These are phyloP conservation scores for Thraustotheca clavata DNA, from an alignment of 352 stramenopile species.

Conservation along the genomic window DNA sequence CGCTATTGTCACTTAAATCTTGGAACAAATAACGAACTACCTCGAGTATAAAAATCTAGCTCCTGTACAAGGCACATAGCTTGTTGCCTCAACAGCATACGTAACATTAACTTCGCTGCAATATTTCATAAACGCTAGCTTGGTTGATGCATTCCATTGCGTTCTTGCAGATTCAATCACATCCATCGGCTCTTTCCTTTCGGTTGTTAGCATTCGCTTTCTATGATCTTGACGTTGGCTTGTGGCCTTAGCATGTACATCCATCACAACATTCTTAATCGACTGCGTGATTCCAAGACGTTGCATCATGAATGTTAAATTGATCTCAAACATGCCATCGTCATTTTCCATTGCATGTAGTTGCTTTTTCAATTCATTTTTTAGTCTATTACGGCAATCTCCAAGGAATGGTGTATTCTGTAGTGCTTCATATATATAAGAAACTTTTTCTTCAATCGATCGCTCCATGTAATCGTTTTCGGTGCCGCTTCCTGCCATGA, in stretches of 20 bases:
- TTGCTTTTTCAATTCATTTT: constrained; percentile 40
- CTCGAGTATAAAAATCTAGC: constrained; percentile 60
- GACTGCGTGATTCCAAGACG: constrained; percentile 42
- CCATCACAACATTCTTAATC: constrained; percentile 49
- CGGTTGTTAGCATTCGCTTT: constrained; percentile 22
- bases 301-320: constrained; percentile 39
- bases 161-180: constrained; percentile 33
- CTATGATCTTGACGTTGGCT: constrained; percentile 25
- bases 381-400: constrained; percentile 46
- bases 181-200: constrained; percentile 33
- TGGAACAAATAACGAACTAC: constrained; percentile 22
- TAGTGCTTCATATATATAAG: constrained; percentile 41
- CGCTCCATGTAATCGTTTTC: background rate
- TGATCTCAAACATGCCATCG: constrained; percentile 24
- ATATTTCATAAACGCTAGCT: constrained; percentile 54
- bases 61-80: background rate
- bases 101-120: constrained; percentile 30
- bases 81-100: constrained; percentile 22
- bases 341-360: constrained; percentile 38
- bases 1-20: constrained; percentile 26
- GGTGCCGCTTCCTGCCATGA: background rate
- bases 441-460: constrained; percentile 38
- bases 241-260: constrained; percentile 43
- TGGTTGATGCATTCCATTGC: constrained; percentile 55
- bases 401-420: constrained; percentile 21